Conservation (phyloP, 78 protist species). For the Dictyostelium purpureum region DNA sequence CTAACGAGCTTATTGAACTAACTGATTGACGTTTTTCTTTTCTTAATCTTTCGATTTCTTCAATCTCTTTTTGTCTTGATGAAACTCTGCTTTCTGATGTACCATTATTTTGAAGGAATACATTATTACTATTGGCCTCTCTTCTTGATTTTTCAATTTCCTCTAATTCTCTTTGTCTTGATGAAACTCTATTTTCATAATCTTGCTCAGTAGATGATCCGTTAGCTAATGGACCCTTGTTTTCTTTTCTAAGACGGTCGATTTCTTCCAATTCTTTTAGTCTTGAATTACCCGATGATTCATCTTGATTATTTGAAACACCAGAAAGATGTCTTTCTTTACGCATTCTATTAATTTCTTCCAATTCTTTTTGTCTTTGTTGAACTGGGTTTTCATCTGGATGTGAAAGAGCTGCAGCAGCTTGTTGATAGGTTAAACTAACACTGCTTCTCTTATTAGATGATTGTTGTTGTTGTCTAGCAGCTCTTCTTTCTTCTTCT, state of each 20-base stretch:
- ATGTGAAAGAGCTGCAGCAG: not conserved
- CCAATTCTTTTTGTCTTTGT: conserved; percentile 44
- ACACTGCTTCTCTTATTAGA: conserved; percentile 11
- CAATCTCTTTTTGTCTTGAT: conserved; percentile 36
- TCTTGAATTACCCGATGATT: not conserved
- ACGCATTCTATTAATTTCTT: conserved; percentile 23
- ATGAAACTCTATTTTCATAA: not conserved
- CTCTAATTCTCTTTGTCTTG: conserved; percentile 11
- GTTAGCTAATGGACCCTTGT: not conserved
- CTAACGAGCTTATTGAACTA: not conserved
- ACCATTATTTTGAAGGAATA: conserved; percentile 28
- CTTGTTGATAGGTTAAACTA: not conserved
- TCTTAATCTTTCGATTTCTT: not conserved
- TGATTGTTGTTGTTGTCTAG: not conserved
- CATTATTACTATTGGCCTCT: not conserved
- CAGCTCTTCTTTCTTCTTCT: conserved; percentile 21
- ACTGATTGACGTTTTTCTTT: not conserved
- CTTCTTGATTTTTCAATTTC: conserved; percentile 14
- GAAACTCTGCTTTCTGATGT: not conserved
- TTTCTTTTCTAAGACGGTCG: conserved; percentile 18
- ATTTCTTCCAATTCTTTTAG: conserved; percentile 42
- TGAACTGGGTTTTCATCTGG: conserved; percentile 17
- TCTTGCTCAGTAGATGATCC: not conserved
- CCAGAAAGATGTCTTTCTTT: conserved; percentile 3
- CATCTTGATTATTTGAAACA: not conserved